Evolutionary conservation across 108 stramenopile genomes (phyloP), one percentile per base, ranked within the genome.

Genomic region (Discostella stelligeroides): DNA sequence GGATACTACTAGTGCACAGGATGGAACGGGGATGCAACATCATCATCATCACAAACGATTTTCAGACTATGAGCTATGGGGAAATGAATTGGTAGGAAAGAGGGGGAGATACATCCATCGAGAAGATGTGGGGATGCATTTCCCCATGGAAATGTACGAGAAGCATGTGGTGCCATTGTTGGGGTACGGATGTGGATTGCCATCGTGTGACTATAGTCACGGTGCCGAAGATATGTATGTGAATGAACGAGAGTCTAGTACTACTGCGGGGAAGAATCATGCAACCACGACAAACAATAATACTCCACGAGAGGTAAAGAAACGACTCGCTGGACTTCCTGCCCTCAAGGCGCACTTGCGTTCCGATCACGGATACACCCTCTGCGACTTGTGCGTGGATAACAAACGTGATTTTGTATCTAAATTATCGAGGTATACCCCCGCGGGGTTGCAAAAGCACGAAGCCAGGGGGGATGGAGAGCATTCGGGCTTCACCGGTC

Each of bases 381-480:
- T 96, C 39, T 96, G 95, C 63, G 73, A 88, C 21, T 61, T 94
- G 30, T 96, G 95, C 73, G 76, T 87, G 29, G 83, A 81, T 13
- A 76, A 91, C 81, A 88, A 87, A 62, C 82, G 93, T 10, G 92
- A 91, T 70, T 96, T 94, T 79, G 82, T 92, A 0, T 67, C 78
- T 12, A 75, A 63, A 51, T 60, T 94, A 11, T 78, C 82, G 2
- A 63, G 92, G 34, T 86, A 90, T 41, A 89, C 89, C 11, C 83
- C 84, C 12, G 27, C 50, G 10, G 87, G 87, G 39, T 70, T 94
- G 28, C 86, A 90, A 67, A 68, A 65, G 0, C 95, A 96, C 59
- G 48, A 86, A 53, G 73, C 66, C 37, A 65, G 79, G 17, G 93
- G 93, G 34, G 93, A 93, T 63, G 89, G 90, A 24, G 71, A 76